These are phyloP conservation scores for Moniliophthora roreri DNA, from an alignment of 1,284 basidiomycete genomes.

Conservation along the genomic window DNA sequence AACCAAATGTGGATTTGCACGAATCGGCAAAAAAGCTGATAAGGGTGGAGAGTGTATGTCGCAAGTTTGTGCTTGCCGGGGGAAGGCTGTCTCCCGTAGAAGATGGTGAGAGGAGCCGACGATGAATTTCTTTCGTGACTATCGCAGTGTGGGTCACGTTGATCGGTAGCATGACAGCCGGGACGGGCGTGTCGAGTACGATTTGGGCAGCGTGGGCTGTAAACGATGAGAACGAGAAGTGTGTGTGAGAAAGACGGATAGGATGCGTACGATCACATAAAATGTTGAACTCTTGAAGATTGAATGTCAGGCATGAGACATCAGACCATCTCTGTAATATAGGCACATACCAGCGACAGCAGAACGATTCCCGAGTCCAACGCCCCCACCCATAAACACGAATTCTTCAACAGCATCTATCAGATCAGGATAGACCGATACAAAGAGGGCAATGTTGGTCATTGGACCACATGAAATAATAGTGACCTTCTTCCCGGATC, in stretches of 20 bases:
- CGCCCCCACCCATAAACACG: slow-evolving; percentile 88
- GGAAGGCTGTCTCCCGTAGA: slow-evolving; percentile 30
- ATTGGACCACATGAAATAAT: slow-evolving; percentile 77
- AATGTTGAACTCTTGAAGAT: slow-evolving; percentile 70
- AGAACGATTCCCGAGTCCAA: slow-evolving; percentile 80
- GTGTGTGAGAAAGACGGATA: not conserved
- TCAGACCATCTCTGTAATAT: not conserved
- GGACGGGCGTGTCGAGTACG: slow-evolving; percentile 59
- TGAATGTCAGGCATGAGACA: not conserved
- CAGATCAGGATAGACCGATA: slow-evolving; percentile 69
- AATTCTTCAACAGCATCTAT: slow-evolving; percentile 71
- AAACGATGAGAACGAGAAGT: not conserved
- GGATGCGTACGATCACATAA: slow-evolving; percentile 68
- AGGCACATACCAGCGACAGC: slow-evolving; percentile 65
- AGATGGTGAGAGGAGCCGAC: slow-evolving; percentile 45
- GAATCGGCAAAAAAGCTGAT: slow-evolving; percentile 69
- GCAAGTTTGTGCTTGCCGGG: slow-evolving; percentile 51
- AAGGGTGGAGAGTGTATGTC: slow-evolving; percentile 72
- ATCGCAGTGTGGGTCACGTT: slow-evolving; percentile 86
- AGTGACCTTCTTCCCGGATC: slow-evolving; percentile 55
- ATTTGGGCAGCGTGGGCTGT: slow-evolving; percentile 80
- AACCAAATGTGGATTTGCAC: slow-evolving; percentile 72
- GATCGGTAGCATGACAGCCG: slow-evolving; percentile 74
- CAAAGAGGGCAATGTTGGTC: slow-evolving; percentile 84
- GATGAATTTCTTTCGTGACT: slow-evolving; percentile 54